phyloP scores from a whole-genome alignment of 2,329 filamentous ascomycete species.

The Calcarisporium arbuscula region DNA sequence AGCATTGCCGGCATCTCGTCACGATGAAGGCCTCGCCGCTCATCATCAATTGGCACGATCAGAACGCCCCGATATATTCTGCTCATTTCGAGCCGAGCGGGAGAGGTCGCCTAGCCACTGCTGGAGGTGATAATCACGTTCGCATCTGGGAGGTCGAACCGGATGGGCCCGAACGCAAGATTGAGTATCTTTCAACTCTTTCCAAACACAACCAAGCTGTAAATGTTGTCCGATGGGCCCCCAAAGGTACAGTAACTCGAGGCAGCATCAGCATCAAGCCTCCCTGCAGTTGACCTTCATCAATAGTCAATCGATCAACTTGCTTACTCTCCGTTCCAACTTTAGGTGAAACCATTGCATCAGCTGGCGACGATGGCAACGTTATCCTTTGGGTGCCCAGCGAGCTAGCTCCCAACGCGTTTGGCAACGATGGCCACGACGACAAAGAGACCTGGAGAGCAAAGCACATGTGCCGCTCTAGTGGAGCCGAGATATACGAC shows the following conservation, averaged over 20 bases:
- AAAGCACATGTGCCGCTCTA: slow-evolving; percentile 95
- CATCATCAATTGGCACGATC: slow-evolving; percentile 98
- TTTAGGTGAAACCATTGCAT: slow-evolving; percentile 84
- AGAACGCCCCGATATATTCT: slow-evolving; percentile 94
- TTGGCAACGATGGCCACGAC: slow-evolving; percentile 80
- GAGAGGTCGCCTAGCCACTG: slow-evolving; percentile 87
- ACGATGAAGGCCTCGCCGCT: slow-evolving; percentile 93
- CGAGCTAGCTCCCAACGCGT: slow-evolving; percentile 60
- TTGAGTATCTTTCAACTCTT: slow-evolving; percentile 87
- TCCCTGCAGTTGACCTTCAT: too few relatives aligned
- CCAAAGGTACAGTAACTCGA: slow-evolving; percentile 85
- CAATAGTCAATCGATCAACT: too few relatives aligned
- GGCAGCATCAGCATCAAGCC: too few relatives aligned
- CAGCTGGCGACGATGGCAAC: slow-evolving; percentile 94
- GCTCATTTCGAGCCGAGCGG: slow-evolving; percentile 92
- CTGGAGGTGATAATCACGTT: slow-evolving; percentile 94
- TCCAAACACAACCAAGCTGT: slow-evolving; percentile 94
- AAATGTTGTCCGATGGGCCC: slow-evolving; percentile 95
- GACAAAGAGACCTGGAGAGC: slow-evolving; percentile 96
- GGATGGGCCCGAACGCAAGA: slow-evolving; percentile 78
- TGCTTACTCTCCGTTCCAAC: too few relatives aligned
- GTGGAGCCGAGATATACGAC: slow-evolving; percentile 95
- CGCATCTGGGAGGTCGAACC: slow-evolving; percentile 88
- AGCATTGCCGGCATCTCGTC: slow-evolving; percentile 25
- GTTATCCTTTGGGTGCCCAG: slow-evolving; percentile 93